Evolutionary conservation across 2,329 filamentous ascomycete genomes (phyloP).

Genomic region (Ophiognomonia clavigignenti-juglandacearum): DNA sequence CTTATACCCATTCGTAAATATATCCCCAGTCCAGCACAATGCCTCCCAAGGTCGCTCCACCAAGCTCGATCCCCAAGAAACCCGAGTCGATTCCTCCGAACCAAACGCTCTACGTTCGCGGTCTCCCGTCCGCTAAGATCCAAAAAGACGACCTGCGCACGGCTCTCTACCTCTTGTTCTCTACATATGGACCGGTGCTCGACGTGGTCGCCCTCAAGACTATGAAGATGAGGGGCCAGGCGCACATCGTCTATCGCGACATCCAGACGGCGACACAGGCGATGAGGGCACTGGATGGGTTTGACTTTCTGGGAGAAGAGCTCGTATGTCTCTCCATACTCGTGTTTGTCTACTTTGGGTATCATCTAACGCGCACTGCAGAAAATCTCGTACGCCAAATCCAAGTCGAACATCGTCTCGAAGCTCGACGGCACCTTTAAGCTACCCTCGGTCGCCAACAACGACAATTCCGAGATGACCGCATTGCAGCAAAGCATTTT

Average conservation of each 20-base stretch:
- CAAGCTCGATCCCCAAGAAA: constrained; percentile 14
- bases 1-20: too few relatives aligned
- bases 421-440: constrained; percentile 91
- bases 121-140: constrained; percentile 80
- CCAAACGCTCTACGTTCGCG: constrained; percentile 77
- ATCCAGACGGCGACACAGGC: constrained; percentile 89
- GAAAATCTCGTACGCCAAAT: constrained; percentile 89
- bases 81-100: constrained; percentile 18
- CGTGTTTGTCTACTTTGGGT: background rate
- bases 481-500: constrained; percentile 78
- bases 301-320: constrained; percentile 77
- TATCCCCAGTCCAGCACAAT: constrained; percentile 6
- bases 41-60: constrained; percentile 10
- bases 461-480: constrained; percentile 55
- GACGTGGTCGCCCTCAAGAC: constrained; percentile 90
- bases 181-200: constrained; percentile 86
- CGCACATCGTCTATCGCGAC: constrained; percentile 87
- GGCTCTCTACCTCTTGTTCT: constrained; percentile 87
- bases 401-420: constrained; percentile 80
- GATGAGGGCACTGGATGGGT: constrained; percentile 82
- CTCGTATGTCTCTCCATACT: constrained; percentile 59
- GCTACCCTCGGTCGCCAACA: constrained; percentile 59
- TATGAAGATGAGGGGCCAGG: constrained; percentile 90
- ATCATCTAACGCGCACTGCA: constrained; percentile 31
- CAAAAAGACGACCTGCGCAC: constrained; percentile 84